These are phyloP conservation scores for Phaeoacremonium minimum DNA, from an alignment of 2,329 filamentous ascomycete species.

Conservation along the genomic window DNA sequence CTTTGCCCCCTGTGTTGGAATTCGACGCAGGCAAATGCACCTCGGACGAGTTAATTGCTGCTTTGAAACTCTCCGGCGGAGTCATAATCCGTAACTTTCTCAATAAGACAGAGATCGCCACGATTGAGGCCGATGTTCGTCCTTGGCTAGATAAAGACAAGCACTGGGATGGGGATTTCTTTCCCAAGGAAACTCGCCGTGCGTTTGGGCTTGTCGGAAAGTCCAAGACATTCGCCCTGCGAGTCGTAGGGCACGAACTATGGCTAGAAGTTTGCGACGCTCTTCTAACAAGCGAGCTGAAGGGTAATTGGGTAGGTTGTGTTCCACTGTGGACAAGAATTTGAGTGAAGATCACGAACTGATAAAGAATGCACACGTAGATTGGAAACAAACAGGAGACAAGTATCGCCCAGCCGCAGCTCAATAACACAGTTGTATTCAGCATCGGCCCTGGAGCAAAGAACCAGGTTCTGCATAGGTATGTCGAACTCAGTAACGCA, in stretches of 20 bases:
- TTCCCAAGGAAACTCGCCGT: conserved; percentile 18
- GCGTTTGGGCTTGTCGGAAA: conserved; percentile 16
- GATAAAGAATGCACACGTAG: too few species aligned
- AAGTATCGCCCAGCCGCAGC: conserved; percentile 12
- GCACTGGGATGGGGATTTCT: conserved; percentile 16
- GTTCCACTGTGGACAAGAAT: too few species aligned
- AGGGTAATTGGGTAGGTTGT: conserved; percentile 11
- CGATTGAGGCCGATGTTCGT: conserved; percentile 15
- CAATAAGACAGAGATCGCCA: conserved; percentile 7
- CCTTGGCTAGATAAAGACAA: conserved; percentile 16
- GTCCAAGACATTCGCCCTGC: conserved; percentile 12
- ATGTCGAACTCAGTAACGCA: too few species aligned
- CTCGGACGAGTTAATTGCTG: background rate
- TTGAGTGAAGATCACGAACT: too few species aligned
- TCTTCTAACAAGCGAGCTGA: conserved; percentile 6
- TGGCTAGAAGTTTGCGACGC: conserved; percentile 11
- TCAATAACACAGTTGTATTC: conserved; percentile 23
- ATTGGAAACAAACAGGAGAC: background rate
- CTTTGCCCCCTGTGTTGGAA: background rate
- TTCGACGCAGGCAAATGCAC: background rate
- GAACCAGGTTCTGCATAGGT: conserved; percentile 12
- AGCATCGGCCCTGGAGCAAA: conserved; percentile 14
- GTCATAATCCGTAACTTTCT: conserved; percentile 12
- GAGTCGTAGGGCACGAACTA: conserved; percentile 13
- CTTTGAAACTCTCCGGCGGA: background rate